Evolutionary conservation across 805 yeast genomes (phyloP).

Genomic region (Maudiozyma saulgeensis): DNA sequence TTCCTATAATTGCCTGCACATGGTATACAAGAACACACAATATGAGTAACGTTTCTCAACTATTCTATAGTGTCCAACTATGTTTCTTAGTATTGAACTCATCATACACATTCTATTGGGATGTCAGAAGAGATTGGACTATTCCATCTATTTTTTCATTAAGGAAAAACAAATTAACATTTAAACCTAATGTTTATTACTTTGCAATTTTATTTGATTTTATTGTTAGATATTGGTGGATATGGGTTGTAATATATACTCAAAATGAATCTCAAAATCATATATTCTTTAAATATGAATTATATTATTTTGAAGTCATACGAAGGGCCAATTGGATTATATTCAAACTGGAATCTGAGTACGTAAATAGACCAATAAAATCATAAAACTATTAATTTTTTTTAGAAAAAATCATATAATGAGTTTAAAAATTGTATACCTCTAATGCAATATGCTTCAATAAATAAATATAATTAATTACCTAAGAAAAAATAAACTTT

Average conservation of each 20-base stretch:
- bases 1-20: conserved; percentile 41
- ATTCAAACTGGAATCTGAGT: conserved; percentile 75
- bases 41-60: conserved; percentile 1
- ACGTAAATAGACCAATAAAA: conserved; percentile 14
- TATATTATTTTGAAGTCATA: conserved; percentile 65
- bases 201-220: conserved; percentile 53
- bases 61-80: conserved; percentile 18
- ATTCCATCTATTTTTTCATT: conserved; percentile 39
- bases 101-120: conserved; percentile 80
- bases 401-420: too few relatives aligned
- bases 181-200: conserved; percentile 37
- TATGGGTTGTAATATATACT: conserved; percentile 36
- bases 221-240: conserved; percentile 67
- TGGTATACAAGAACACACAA: conserved; percentile 17
- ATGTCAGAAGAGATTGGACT: conserved; percentile 82
- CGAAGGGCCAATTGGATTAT: conserved; percentile 89
- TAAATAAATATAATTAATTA: background rate
- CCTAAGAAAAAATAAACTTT: background rate
- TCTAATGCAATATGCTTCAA: too few relatives aligned
- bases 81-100: conserved; percentile 54
- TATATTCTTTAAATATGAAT: conserved; percentile 45
- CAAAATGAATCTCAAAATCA: conserved; percentile 35
- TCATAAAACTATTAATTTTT: background rate
- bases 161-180: conserved; percentile 8
- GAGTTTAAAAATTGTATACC: too few relatives aligned